Percentiles rank a stretch among this genome's conserved stretches.
phyloP scores from a whole-genome alignment of 345 rosid species.

The Ailanthus altissimus region DNA sequence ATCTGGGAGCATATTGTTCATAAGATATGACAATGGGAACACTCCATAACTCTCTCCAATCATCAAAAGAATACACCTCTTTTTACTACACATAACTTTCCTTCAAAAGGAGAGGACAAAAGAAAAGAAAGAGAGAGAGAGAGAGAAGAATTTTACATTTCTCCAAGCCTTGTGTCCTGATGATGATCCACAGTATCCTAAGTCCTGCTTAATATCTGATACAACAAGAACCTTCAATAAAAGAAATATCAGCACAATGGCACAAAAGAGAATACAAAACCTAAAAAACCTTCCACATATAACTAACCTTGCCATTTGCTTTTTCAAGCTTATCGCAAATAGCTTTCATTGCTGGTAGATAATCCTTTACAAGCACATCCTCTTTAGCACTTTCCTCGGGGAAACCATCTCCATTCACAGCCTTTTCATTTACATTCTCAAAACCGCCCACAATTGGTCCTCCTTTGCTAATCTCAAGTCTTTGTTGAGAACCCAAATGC shows the following conservation, averaged over 20 bases:
- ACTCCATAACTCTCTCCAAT: conserved; percentile 6
- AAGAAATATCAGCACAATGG: conserved; percentile 37
- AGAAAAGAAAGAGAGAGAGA: not conserved
- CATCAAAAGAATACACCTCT: not conserved
- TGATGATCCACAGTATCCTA: conserved; percentile 66
- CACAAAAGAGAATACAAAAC: conserved; percentile 24
- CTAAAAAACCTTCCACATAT: conserved; percentile 20
- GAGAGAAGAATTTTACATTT: conserved; percentile 46
- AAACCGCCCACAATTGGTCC: conserved; percentile 34
- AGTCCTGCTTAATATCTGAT: conserved; percentile 79
- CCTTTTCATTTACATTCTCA: conserved; percentile 38
- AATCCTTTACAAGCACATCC: conserved; percentile 71
- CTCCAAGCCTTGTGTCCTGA: conserved; percentile 83
- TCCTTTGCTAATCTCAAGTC: conserved; percentile 67
- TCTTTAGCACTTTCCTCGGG: conserved; percentile 45
- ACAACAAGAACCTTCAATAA: conserved; percentile 78
- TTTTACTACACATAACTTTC: not conserved
- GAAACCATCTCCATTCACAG: conserved; percentile 36
- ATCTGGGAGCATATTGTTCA: conserved; percentile 47
- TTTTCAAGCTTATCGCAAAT: conserved; percentile 79
- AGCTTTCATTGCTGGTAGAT: conserved; percentile 78
- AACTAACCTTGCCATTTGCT: conserved; percentile 70
- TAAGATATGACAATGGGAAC: conserved; percentile 18
- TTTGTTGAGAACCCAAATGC: conserved; percentile 74
- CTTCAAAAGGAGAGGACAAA: not conserved